These are phyloP conservation scores for Populus simonii DNA, from an alignment of 345 rosid genomes.

Conservation along the genomic window DNA sequence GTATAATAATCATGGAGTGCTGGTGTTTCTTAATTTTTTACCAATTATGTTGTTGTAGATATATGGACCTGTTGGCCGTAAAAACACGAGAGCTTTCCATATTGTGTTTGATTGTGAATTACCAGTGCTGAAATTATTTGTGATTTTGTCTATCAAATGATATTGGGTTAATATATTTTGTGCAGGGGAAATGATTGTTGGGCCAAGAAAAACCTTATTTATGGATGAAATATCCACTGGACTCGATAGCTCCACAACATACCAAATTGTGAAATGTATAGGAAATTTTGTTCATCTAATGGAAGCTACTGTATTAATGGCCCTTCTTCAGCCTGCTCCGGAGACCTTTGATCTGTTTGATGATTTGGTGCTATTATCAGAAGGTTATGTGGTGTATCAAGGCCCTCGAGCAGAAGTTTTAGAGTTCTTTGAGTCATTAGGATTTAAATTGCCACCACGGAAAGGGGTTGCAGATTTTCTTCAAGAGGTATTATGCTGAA, in stretches of 20 bases:
- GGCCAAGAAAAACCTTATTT: conserved; percentile 87
- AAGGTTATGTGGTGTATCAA: conserved; percentile 78
- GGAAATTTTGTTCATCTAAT: conserved; percentile 80
- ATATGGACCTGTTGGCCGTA: not conserved
- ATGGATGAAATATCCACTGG: conserved; percentile 99
- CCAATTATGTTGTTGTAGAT: not conserved
- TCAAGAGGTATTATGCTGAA: conserved; percentile 64
- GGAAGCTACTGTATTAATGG: conserved; percentile 89
- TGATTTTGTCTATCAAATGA: not conserved
- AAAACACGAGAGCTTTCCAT: not conserved
- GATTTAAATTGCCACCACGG: conserved; percentile 72
- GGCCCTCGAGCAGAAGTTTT: conserved; percentile 75
- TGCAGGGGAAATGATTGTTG: conserved; percentile 96
- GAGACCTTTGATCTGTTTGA: conserved; percentile 93
- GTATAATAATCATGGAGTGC: not conserved
- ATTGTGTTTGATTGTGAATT: not conserved
- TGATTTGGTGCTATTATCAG: conserved; percentile 75
- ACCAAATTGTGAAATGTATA: conserved; percentile 75
- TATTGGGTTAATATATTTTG: not conserved
- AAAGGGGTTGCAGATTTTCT: conserved; percentile 96
- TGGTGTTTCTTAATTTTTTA: not conserved
- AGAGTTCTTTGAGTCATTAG: conserved; percentile 81
- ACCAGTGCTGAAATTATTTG: not conserved
- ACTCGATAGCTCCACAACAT: conserved; percentile 93
- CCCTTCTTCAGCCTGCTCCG: conserved; percentile 96